Conservation (phyloP, 805 yeast species). For the Kodamaea fukazawae region DNA sequence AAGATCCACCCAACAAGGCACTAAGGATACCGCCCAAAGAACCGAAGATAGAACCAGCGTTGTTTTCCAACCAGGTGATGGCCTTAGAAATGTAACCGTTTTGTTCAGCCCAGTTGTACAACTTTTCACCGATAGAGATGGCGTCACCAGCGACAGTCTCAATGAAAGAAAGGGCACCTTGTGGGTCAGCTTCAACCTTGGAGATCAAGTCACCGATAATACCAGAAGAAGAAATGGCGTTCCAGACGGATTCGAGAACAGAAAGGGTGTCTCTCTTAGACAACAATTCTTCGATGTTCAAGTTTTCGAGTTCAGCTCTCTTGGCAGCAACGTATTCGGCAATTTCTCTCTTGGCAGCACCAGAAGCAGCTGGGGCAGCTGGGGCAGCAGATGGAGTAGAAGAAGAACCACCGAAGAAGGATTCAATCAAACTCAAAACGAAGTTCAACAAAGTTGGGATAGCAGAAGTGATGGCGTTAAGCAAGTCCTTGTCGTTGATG, state of each 20-base stretch:
- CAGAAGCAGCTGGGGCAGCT: slow-evolving; percentile 15
- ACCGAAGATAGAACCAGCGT: slow-evolving; percentile 26
- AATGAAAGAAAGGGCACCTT: slow-evolving; percentile 30
- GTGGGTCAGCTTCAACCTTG: slow-evolving; percentile 39
- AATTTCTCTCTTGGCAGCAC: slow-evolving; percentile 10
- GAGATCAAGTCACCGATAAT: slow-evolving; percentile 28
- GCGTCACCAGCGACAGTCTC: slow-evolving; percentile 34
- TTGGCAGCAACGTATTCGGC: slow-evolving; percentile 1
- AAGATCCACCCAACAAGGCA: slow-evolving; percentile 23
- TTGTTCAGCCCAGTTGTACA: slow-evolving; percentile 36
- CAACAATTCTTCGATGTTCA: slow-evolving; percentile 25
- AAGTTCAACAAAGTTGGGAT: slow-evolving; percentile 34
- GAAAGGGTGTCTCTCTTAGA: slow-evolving; percentile 36
- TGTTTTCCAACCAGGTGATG: slow-evolving; percentile 20
- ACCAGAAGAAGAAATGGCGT: slow-evolving; percentile 34
- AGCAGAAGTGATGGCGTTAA: slow-evolving; percentile 29
- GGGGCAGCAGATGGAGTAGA: slow-evolving; percentile 15
- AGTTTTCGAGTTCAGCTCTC: slow-evolving; percentile 8
- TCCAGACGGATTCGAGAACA: slow-evolving; percentile 26
- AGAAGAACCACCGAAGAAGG: slow-evolving; percentile 8
- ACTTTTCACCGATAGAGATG: slow-evolving; percentile 31
- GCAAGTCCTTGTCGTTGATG: slow-evolving; percentile 32
- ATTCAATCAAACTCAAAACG: slow-evolving; percentile 28
- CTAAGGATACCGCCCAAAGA: slow-evolving; percentile 29
- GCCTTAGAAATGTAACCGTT: slow-evolving; percentile 32